phyloP scores from a whole-genome alignment of 2,329 filamentous ascomycete species.

The Calcarisporium arbuscula region DNA sequence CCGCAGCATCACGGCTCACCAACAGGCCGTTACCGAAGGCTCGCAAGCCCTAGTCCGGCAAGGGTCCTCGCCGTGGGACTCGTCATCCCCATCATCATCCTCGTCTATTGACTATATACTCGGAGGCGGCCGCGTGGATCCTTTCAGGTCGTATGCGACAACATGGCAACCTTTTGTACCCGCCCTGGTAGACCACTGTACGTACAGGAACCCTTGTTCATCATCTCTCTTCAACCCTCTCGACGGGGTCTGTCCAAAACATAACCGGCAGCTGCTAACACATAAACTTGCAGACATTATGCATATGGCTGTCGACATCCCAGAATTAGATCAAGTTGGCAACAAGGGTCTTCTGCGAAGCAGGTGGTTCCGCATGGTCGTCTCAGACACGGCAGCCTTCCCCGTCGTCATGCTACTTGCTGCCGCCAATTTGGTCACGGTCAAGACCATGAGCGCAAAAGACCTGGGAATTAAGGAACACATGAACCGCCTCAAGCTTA shows the following conservation, averaged over 20 bases:
- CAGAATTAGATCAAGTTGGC: conserved; percentile 19
- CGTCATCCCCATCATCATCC: not conserved
- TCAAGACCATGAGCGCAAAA: conserved; percentile 8
- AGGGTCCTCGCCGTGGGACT: not conserved
- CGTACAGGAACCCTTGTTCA: too few relatives aligned
- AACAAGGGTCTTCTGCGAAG: conserved; percentile 18
- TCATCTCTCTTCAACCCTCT: too few relatives aligned
- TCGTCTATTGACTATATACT: conserved; percentile 14
- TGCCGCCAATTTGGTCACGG: conserved; percentile 18
- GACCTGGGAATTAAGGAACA: conserved; percentile 14
- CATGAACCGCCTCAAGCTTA: conserved; percentile 35
- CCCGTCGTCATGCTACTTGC: conserved; percentile 21
- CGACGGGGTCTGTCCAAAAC: too few relatives aligned
- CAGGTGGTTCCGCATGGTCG: conserved; percentile 21
- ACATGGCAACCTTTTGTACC: conserved; percentile 15
- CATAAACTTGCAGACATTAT: conserved; percentile 16
- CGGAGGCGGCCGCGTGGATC: conserved; percentile 18
- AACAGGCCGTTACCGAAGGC: too few relatives aligned
- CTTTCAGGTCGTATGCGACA: conserved; percentile 18
- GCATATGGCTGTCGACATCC: conserved; percentile 23
- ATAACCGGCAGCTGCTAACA: conserved; percentile 2
- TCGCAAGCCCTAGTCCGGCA: too few relatives aligned
- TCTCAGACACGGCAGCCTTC: conserved; percentile 17
- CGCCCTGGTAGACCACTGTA: conserved; percentile 19
- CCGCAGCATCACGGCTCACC: too few relatives aligned